Evolutionary conservation across 495 filamentous ascomycete species (phyloP).

Genomic region (Mytilinidion resinicola): DNA sequence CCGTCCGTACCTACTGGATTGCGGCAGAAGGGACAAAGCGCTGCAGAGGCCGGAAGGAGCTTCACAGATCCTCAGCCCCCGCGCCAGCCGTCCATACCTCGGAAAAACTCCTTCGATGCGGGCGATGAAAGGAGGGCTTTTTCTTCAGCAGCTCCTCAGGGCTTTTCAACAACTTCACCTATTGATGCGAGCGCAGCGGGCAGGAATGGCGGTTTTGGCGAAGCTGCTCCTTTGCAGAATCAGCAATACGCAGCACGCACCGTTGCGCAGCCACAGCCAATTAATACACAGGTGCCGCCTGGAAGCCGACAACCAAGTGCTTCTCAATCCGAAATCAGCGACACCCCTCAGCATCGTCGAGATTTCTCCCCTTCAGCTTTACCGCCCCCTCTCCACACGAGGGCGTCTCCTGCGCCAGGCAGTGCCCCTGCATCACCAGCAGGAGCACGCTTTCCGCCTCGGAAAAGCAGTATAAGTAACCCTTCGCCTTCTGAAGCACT

Average conservation of each 20-base stretch:
- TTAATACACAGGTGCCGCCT: background rate
- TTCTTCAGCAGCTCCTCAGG: conserved; percentile 6
- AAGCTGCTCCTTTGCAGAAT: background rate
- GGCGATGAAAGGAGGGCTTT: conserved; percentile 42
- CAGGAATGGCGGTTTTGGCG: background rate
- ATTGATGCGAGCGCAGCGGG: background rate
- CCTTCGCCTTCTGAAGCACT: conserved; percentile 28
- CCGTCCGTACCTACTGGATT: conserved; percentile 16
- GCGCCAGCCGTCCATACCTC: conserved; percentile 22
- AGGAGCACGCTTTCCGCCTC: conserved; percentile 42
- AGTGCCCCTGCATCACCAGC: conserved; percentile 11
- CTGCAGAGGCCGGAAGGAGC: conserved; percentile 17
- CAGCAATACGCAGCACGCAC: background rate
- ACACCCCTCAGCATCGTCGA: conserved; percentile 28
- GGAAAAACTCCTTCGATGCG: conserved; percentile 44
- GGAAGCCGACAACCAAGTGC: conserved; percentile 17
- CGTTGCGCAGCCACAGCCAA: background rate
- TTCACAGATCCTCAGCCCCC: conserved; percentile 28
- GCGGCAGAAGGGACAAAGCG: conserved; percentile 35
- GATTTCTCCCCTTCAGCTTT: conserved; percentile 37
- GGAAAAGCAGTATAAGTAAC: conserved; percentile 56
- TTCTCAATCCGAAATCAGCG: conserved; percentile 25
- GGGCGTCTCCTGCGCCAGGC: conserved; percentile 21
- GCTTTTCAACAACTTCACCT: background rate
- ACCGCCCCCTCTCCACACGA: conserved; percentile 32